A percentile compares a stretch with the other conserved stretches of the same genome.
Conservation (phyloP, 169 alveolate species). For the Plasmodium coatneyi region DNA sequence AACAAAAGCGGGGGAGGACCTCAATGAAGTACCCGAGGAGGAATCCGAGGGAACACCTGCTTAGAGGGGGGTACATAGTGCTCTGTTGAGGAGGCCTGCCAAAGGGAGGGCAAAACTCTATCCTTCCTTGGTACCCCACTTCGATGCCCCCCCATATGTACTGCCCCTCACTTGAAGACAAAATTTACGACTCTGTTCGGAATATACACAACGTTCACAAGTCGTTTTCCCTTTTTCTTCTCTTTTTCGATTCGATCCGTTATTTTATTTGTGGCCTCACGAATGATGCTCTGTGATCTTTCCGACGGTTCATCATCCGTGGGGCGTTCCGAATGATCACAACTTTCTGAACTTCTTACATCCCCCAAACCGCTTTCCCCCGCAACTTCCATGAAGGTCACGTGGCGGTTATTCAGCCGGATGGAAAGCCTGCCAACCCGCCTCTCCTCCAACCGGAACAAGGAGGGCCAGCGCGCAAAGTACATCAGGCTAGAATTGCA, state of each 20-base stretch:
- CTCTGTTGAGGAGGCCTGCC: background rate
- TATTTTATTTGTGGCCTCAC: constrained; percentile 33
- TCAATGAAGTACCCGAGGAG: background rate
- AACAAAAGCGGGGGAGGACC: background rate
- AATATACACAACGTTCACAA: constrained; percentile 40
- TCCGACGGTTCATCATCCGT: background rate
- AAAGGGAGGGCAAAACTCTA: background rate
- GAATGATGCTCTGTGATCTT: background rate
- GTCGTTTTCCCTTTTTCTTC: constrained; percentile 37
- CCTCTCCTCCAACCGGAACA: constrained; percentile 21
- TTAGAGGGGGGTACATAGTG: background rate
- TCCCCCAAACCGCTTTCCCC: background rate
- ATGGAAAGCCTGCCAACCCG: constrained; percentile 4
- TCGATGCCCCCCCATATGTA: background rate
- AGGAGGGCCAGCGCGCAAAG: constrained; percentile 59
- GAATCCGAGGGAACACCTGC: background rate
- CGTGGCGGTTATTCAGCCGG: constrained; percentile 43
- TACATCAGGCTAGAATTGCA: constrained; percentile 38
- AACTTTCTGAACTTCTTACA: background rate
- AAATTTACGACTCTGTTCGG: constrained; percentile 40
- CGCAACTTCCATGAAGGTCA: constrained; percentile 12
- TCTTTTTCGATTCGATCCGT: constrained; percentile 21
- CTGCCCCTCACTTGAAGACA: constrained; percentile 1
- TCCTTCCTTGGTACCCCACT: background rate
- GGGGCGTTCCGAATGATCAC: background rate